These are phyloP conservation scores for Aspergillus calidoustus DNA, from an alignment of 2,329 filamentous ascomycete genomes.

Conservation along the genomic window DNA sequence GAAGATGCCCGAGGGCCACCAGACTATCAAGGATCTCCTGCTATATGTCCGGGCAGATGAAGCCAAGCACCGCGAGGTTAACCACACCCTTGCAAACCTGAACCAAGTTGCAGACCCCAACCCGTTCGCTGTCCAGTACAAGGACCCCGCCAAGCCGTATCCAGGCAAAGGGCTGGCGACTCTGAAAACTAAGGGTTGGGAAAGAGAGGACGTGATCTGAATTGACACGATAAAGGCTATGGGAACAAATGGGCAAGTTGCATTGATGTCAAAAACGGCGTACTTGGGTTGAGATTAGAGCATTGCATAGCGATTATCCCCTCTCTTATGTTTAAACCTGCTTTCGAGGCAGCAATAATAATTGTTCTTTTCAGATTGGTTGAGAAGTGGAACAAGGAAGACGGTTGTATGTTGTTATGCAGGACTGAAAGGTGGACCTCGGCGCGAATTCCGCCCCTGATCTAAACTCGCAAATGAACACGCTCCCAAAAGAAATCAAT, in stretches of 20 bases:
- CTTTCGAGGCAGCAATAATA: neutral
- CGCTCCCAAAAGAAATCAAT: slow-evolving; percentile 16
- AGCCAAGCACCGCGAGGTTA: slow-evolving; percentile 89
- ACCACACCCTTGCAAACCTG: slow-evolving; percentile 91
- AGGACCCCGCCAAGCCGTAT: slow-evolving; percentile 68
- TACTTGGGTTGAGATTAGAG: neutral
- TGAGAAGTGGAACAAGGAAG: neutral
- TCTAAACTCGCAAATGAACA: slow-evolving; percentile 12
- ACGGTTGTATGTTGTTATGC: neutral
- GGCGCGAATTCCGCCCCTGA: slow-evolving; percentile 26
- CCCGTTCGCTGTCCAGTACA: slow-evolving; percentile 85
- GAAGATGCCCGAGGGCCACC: slow-evolving; percentile 84
- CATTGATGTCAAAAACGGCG: neutral
- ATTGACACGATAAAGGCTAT: neutral
- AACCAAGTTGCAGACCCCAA: slow-evolving; percentile 87
- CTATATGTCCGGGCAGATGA: slow-evolving; percentile 90
- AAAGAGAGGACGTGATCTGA: slow-evolving; percentile 76
- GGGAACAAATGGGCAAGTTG: slow-evolving; percentile 2
- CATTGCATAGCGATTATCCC: slow-evolving; percentile 7
- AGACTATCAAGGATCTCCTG: slow-evolving; percentile 83
- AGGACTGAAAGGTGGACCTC: neutral
- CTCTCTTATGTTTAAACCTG: slow-evolving; percentile 9
- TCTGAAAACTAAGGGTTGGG: slow-evolving; percentile 75
- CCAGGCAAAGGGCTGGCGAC: slow-evolving; percentile 70
- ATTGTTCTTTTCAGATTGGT: neutral